Conservation (phyloP, 345 rosid genomes). For the Boechera divaricarpa region DNA sequence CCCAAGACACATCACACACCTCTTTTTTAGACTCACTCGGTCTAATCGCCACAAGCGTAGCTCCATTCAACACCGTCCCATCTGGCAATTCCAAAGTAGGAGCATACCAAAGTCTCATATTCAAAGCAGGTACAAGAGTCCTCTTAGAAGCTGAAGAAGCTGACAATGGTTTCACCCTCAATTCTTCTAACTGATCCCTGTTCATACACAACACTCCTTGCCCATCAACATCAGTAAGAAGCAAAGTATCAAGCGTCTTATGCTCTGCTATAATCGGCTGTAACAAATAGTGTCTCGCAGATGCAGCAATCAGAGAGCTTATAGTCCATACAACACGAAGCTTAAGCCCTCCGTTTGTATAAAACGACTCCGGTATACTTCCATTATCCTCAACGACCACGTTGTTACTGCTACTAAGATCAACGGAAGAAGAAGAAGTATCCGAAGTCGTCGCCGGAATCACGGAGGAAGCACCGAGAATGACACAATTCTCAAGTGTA, state of each 20-base stretch:
- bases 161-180: constrained; percentile 88
- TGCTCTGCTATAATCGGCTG: constrained; percentile 95
- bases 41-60: constrained; percentile 89
- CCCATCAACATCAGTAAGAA: constrained; percentile 81
- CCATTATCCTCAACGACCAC: constrained; percentile 67
- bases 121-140: constrained; percentile 90
- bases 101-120: constrained; percentile 97
- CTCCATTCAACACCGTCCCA: constrained; percentile 84
- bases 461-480: constrained; percentile 88
- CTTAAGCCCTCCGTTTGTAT: constrained; percentile 92
- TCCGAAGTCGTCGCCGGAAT: constrained; percentile 42
- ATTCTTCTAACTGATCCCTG: constrained; percentile 86
- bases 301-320: constrained; percentile 94
- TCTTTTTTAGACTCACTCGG: constrained; percentile 84
- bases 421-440: constrained; percentile 13
- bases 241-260: constrained; percentile 78
- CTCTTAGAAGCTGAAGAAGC: constrained; percentile 96
- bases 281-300: constrained; percentile 86
- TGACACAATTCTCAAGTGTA: constrained; percentile 87
- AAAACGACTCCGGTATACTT: constrained; percentile 90
- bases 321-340: constrained; percentile 97
- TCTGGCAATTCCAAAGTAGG: constrained; percentile 81
- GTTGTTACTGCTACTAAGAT: constrained; percentile 1
- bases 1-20: constrained; percentile 77
- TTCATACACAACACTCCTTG: constrained; percentile 94